Base-by-base conservation (phyloP, 352 stramenopile genomes). In the Globisporangium megalacanthum region DNA sequence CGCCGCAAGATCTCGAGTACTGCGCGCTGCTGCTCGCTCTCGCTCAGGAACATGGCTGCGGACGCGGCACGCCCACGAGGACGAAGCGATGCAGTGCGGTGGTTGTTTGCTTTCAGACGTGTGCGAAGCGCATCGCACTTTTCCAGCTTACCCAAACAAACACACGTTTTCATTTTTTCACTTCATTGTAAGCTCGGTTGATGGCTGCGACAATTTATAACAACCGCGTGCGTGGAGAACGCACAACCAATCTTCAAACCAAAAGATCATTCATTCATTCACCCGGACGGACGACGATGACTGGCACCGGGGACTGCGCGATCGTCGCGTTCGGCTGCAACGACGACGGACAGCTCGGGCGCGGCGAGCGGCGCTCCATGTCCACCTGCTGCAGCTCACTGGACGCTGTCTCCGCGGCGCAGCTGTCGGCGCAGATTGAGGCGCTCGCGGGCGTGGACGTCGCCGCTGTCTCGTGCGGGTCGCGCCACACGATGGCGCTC, bases 321-420 rank as follows among this genome's bases (percentile, higher is more conserved):
- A 68, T 89, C 20, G 68, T 89, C 57, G 77, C 79, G 29, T 91
- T 94, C 58, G 81, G 81, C 51, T 92, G 80, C 75, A 91, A 91
- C 60, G 83, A 94, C 61, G 83, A 94, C 63, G 83, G 83, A 0
- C 83, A 94, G 62, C 57, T 94, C 49, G 83, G 79, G 25, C 84
- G 76, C 44, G 83, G 81, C 25, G 79, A 86, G 56, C 77, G 77
- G 64, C 79, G 79, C 31, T 74, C 68, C 45, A 68, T 63, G 42
- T 76, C 52, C 22, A 29, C 25, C 25, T 29, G 4, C 25, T 29
- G 25, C 4, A 68, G 79, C 25, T 64, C 73, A 22, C 82, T 93
- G 19, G 83, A 93, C 61, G 77, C 73, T 54, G 79, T 93, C 50
- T 84, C 80, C 51, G 69, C 79, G n/a, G 79, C 79, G 64, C 88